Evolutionary conservation across 2,329 filamentous ascomycete genomes (phyloP).

Genomic region (Sporothrix euskadiensis): DNA sequence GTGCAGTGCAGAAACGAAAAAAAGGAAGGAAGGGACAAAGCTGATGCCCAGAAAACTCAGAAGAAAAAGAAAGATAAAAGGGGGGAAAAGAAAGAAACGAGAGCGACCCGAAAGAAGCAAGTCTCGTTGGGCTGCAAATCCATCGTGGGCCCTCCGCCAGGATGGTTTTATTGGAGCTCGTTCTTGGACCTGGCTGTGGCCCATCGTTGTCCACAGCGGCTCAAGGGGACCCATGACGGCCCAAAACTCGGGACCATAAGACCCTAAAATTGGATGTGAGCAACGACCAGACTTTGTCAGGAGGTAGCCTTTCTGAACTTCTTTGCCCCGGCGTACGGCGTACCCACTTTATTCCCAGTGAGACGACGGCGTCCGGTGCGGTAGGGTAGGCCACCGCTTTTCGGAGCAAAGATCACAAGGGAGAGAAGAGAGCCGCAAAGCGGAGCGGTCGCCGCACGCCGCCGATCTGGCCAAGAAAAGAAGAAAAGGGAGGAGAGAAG

Average conservation of each 20-base stretch:
- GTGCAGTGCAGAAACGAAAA: background rate
- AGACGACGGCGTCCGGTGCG: background rate
- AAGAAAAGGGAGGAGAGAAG: background rate
- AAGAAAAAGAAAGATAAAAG: background rate
- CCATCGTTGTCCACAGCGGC: too few relatives aligned
- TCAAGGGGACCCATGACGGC: background rate
- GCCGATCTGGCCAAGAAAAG: background rate
- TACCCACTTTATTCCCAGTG: background rate
- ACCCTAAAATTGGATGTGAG: background rate
- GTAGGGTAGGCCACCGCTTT: constrained; percentile 2
- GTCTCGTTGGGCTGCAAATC: constrained; percentile 10
- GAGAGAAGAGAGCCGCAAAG: background rate
- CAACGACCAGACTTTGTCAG: background rate
- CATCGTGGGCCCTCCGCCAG: background rate
- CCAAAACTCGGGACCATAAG: background rate
- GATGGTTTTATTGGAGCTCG: constrained; percentile 1
- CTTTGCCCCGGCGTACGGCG: constrained; percentile 1
- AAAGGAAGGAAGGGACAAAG: background rate
- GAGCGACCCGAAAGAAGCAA: background rate
- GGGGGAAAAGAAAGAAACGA: background rate
- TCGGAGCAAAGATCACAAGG: background rate
- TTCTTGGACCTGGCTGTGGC: background rate
- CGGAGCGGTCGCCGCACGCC: background rate
- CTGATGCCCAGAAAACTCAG: background rate
- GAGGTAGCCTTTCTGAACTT: background rate